Conservation (phyloP, 2,329 filamentous ascomycete species). For the Trichoderma brevicompactum region DNA sequence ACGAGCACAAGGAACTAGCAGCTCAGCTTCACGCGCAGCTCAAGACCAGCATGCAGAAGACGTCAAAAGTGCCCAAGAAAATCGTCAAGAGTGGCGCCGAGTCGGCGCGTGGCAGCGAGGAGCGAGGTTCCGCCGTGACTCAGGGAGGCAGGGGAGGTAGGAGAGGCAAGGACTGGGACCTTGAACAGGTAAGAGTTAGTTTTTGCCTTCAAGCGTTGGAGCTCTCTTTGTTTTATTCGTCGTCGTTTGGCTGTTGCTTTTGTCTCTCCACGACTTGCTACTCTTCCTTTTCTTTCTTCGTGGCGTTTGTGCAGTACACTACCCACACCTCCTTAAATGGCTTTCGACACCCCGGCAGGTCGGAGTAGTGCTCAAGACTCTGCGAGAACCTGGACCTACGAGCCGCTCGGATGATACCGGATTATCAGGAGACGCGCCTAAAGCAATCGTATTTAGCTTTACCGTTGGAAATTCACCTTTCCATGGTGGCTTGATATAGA, state of each 20-base stretch:
- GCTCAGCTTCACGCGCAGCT: slow-evolving; percentile 71
- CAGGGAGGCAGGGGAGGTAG: slow-evolving; percentile 70
- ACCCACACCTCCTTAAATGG: background rate
- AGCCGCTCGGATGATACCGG: background rate
- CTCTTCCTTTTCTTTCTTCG: background rate
- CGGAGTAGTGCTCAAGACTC: slow-evolving; percentile 19
- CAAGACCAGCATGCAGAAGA: slow-evolving; percentile 60
- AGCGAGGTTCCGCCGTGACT: slow-evolving; percentile 66
- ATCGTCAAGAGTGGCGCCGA: slow-evolving; percentile 47
- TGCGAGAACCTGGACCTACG: background rate
- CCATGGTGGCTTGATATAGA: background rate
- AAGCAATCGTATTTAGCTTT: background rate
- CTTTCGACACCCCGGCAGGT: background rate
- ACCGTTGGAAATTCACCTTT: background rate
- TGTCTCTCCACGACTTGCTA: background rate
- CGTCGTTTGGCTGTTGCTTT: background rate
- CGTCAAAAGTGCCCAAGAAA: slow-evolving; percentile 60
- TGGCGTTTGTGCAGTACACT: background rate
- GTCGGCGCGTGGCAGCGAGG: slow-evolving; percentile 73
- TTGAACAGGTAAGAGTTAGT: slow-evolving; percentile 70
- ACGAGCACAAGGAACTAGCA: slow-evolving; percentile 92
- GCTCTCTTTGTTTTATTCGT: background rate
- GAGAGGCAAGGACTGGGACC: slow-evolving; percentile 77
- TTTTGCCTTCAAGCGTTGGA: background rate
- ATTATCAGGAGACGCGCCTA: background rate